phyloP scores from a whole-genome alignment of 2,329 filamentous ascomycete genomes.

The Gremmenia infestans region DNA sequence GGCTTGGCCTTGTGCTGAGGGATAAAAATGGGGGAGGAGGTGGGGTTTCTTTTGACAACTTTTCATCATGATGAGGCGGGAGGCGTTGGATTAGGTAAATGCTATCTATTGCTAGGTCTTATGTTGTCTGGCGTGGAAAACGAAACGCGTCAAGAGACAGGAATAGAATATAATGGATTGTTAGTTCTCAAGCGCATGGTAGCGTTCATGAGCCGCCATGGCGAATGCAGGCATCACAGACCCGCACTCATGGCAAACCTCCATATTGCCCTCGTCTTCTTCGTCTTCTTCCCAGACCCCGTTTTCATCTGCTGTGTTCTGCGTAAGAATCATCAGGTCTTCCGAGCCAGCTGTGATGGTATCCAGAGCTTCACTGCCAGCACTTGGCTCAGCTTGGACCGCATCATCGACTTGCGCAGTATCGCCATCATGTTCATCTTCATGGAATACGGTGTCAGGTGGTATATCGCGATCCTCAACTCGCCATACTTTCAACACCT shows the following conservation, averaged over 20 bases:
- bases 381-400: constrained; percentile 24
- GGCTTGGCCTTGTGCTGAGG: no score
- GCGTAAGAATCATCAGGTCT: constrained; percentile 22
- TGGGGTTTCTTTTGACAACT: no score
- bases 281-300: constrained; percentile 26
- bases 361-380: constrained; percentile 23
- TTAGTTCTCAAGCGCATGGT: constrained; percentile 33
- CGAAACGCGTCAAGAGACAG: no score
- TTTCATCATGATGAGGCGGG: no score
- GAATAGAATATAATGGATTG: not conserved
- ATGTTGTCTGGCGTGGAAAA: no score
- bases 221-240: constrained; percentile 45
- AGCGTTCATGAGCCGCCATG: constrained; percentile 42
- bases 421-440: not conserved
- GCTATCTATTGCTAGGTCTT: no score
- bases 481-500: constrained; percentile 62
- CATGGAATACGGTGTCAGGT: constrained; percentile 17
- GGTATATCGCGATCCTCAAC: constrained; percentile 42
- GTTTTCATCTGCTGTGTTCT: constrained; percentile 19
- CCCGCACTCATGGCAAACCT: constrained; percentile 40
- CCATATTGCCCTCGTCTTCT: constrained; percentile 19
- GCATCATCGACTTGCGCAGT: not conserved
- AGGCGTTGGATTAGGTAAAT: no score
- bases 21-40: no score
- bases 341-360: constrained; percentile 22